Evolutionary conservation across 2,329 filamentous ascomycete genomes (phyloP), one percentile per base, ranked within the genome.

Genomic region (Beauveria asiatica): DNA sequence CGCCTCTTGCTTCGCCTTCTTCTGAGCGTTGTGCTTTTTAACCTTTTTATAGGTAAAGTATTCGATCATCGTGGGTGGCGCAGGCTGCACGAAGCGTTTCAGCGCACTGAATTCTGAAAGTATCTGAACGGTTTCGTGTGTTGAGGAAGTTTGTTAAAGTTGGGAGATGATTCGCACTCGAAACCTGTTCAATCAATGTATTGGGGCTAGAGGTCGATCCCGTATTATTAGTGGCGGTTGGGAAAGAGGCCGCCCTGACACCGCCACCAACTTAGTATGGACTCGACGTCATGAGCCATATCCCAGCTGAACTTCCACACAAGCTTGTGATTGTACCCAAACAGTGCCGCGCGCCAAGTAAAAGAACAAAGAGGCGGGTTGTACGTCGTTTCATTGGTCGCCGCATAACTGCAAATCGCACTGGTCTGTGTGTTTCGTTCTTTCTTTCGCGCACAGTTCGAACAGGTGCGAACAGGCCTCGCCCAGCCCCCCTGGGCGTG

Each of bases 21-120:
- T 81, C 61, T 83, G 76, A 2, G 75, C 78, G 66, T 76, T 78
- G 69, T 81, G 73, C 72, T 86, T 84, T 74, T 85, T 86, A 68
- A 79, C 74, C 70, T 85, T 87, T 70, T 82, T 86, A 74, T 80
- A 82, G 41, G 77, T 74, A 65, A 87, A 81, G 70, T 83, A 86
- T 70, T 87, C 83, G 63, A 87, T 68, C 85, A 87, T 87, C 53
- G 64, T 75, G 67, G 52, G 51, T 41, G 54, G 33, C 54, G 33
- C 54, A 49, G 54, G 19, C 13, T 27, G 21, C 17, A n/a, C n/a
- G 17, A 23, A 16, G 54, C 42, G 54, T 41, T 17, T 41, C 44
- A 49, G 33, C 44, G 21, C 30, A 13, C 30, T 57, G 13, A n/a
- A 13, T 39, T 37, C 3, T 5, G 3, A 17, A 19, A 21, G 19